Base-by-base conservation (phyloP, 441 rosid species). In the Dalechampia spathulata region DNA sequence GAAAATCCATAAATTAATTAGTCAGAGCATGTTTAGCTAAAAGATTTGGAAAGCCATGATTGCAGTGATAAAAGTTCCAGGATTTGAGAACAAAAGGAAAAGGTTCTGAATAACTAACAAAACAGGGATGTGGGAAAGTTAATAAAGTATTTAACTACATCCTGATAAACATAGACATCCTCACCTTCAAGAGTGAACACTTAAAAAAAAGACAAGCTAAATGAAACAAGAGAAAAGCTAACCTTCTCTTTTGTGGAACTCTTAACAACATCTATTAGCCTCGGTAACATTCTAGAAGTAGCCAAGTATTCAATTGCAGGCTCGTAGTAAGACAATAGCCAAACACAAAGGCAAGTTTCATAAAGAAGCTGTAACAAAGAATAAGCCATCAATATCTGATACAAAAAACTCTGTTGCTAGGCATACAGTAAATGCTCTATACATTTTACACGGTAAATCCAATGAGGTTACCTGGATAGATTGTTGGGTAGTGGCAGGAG, bases 241-340 rank as follows among this genome's bases (percentile, higher is more conserved):
- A 93, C 99, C 88, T 90, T 93, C 75, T 93, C 98, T 71, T 94
- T 94, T 50, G 95, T 87, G 32, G 99, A 90, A 70, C 83, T 79
- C 79, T 79, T 94, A 5, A 90, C 90, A 58, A 90, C 98, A 27
- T 90, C 97, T 36, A 79, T 65, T 32, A 94, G 75, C 55, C 92
- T 83, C 2, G 83, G 91, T 69, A 94, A 79, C 64, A 83, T 68
- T 71, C 94, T 80, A 44, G 96, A 84, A 45, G 96, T 87, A 44
- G 98, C 98, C 78, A 90, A 72, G 69, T 55, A 87, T 49, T 94
- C 96, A 21, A 83, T 57, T 42, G 96, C 94, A 39, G 96, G 98
- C 65, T 94, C 96, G 72, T 76, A 90, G 73, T 83, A 94, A 27
- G 99, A 90, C 42, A 90, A 67, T 50, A 94, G 88, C 99, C 99